Conservation (phyloP, 2,329 filamentous ascomycete genomes). For the Penicillium sp. region DNA sequence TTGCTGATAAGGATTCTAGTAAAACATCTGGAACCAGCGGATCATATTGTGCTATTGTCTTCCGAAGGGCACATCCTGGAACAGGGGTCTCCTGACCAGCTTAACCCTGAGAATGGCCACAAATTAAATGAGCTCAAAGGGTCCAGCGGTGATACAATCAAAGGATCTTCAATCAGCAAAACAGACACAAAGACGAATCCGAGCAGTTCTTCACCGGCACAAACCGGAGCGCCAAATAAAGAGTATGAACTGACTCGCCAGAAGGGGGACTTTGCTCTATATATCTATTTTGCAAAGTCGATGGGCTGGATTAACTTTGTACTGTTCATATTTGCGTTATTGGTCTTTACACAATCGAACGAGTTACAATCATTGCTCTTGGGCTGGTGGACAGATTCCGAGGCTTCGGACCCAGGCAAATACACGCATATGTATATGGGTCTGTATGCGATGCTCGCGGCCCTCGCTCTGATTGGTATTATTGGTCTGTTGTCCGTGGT, state of each 20-base stretch:
- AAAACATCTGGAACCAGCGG: not conserved
- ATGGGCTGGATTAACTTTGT: slow-evolving; percentile 33
- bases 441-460: slow-evolving; percentile 21
- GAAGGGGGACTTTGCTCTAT: slow-evolving; percentile 41
- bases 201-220: no score
- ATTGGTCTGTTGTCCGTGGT: not conserved
- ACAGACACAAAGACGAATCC: not conserved
- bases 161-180: slow-evolving; percentile 5
- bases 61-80: not conserved
- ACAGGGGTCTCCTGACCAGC: not conserved
- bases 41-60: not conserved
- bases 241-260: slow-evolving; percentile 16
- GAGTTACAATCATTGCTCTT: slow-evolving; percentile 31
- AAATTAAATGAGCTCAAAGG: slow-evolving; percentile 35
- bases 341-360: not conserved
- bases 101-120: slow-evolving; percentile 31
- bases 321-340: slow-evolving; percentile 33
- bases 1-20: not conserved
- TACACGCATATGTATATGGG: not conserved
- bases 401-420: not conserved
- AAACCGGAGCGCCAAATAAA: slow-evolving; percentile 13
- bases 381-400: slow-evolving; percentile 13
- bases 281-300: slow-evolving; percentile 35
- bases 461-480: not conserved
- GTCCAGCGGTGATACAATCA: slow-evolving; percentile 24